Conservation (phyloP, 2,329 filamentous ascomycete species). For the Elsinoe ampelina region DNA sequence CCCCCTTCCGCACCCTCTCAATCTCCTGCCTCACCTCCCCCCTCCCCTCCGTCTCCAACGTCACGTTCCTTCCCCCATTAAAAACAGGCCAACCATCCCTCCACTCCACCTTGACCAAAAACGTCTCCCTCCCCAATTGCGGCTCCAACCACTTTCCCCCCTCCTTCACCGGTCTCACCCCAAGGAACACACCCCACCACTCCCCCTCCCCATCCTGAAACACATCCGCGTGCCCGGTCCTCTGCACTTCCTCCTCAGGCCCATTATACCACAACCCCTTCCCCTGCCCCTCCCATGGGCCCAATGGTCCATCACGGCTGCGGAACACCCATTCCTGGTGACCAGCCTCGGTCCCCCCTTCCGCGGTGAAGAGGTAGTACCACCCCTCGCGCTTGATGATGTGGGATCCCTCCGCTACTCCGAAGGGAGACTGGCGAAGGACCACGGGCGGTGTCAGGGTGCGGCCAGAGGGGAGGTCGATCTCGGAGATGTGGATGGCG, state of each 20-base stretch:
- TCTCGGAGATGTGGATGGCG: constrained; percentile 39
- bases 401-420: constrained; percentile 45
- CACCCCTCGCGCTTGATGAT: constrained; percentile 49
- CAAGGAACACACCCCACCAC: constrained; percentile 43
- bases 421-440: constrained; percentile 35
- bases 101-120: constrained; percentile 44
- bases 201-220: constrained; percentile 37
- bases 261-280: constrained; percentile 49
- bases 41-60: constrained; percentile 27
- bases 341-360: constrained; percentile 46
- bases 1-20: constrained; percentile 16
- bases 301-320: constrained; percentile 45
- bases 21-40: neutral
- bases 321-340: constrained; percentile 52
- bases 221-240: constrained; percentile 43
- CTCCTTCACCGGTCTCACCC: constrained; percentile 32
- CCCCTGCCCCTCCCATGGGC: constrained; percentile 52
- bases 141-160: constrained; percentile 29
- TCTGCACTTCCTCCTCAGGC: constrained; percentile 40
- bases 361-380: constrained; percentile 51
- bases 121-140: constrained; percentile 42
- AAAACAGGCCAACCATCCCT: constrained; percentile 44
- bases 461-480: constrained; percentile 35
- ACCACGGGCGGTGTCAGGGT: constrained; percentile 30
- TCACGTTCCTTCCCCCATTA: constrained; percentile 39